These are phyloP conservation scores for Musa acuminata DNA, from an alignment of 176 grass and related monocot genomes.

Conservation along the genomic window DNA sequence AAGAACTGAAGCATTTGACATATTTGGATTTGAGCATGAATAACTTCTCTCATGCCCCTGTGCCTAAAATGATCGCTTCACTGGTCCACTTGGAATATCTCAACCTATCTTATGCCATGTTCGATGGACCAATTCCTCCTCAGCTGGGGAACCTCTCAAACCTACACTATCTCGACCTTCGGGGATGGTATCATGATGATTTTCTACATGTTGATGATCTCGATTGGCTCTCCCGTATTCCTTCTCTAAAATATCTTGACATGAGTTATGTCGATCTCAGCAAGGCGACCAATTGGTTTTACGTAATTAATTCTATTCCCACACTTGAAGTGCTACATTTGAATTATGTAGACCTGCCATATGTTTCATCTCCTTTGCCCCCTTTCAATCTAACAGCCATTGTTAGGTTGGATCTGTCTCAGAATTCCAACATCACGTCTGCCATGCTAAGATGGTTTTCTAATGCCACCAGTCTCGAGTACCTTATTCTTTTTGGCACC, in stretches of 20 bases:
- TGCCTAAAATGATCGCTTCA: conserved; percentile 18
- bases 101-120: conserved; percentile 14
- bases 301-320: too few relatives aligned
- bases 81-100: conserved; percentile 9
- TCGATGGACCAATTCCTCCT: conserved; percentile 24
- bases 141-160: conserved; percentile 25
- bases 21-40: conserved; percentile 27
- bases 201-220: not conserved
- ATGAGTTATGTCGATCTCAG: too few relatives aligned
- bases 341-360: too few relatives aligned
- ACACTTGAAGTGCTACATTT: too few relatives aligned
- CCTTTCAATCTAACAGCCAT: too few relatives aligned
- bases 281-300: too few relatives aligned
- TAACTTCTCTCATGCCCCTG: conserved; percentile 15
- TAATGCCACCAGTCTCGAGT: too few relatives aligned
- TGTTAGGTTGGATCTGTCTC: too few relatives aligned
- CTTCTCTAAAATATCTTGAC: not conserved
- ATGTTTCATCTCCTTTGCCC: too few relatives aligned
- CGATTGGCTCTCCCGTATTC: not conserved
- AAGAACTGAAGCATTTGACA: conserved; percentile 8
- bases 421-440: too few relatives aligned
- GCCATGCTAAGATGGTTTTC: too few relatives aligned
- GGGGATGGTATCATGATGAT: not conserved
- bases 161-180: conserved; percentile 19
- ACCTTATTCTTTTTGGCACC: not conserved